Conservation (phyloP, 129 eudicot genomes). For the Daucus carota region DH1_v3.0 NC_030383.2:6794501-6795000, state of each 20-base stretch:
- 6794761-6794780: neutral
- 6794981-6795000: neutral
- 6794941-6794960: conserved; percentile 8
- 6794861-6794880: neutral
- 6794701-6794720: neutral
- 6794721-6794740: neutral
- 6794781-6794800: conserved; percentile 13
- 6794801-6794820: neutral
- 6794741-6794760: too few species aligned
- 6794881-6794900: conserved; percentile 7
- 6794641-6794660: conserved; percentile 12
- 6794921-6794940: too few species aligned
- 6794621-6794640: conserved; percentile 18
- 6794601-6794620: conserved; percentile 18
- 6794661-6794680: neutral
- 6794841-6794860: too few species aligned
- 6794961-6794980: neutral
- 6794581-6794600: conserved; percentile 10
- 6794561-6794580: conserved; percentile 12
- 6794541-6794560: conserved; percentile 14
- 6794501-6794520: neutral
- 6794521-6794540: conserved; percentile 11
- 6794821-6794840: neutral
- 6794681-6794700: neutral
- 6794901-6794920: neutral